Evolutionary conservation across 1,284 basidiomycete species (phyloP).

Genomic region (Cystobasidiaceae sp.): DNA sequence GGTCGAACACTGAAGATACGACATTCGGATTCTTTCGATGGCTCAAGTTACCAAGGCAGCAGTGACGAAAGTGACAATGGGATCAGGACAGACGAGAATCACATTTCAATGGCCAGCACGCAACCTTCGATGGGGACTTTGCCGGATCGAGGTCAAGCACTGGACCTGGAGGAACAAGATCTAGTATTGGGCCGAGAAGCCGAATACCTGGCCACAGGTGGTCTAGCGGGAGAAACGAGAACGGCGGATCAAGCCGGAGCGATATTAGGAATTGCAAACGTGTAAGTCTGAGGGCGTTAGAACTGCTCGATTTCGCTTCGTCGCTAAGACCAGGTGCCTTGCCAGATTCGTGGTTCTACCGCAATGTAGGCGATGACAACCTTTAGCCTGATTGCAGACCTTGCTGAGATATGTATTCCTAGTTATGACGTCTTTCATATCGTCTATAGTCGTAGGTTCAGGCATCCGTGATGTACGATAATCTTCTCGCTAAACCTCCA

Average conservation of each 20-base stretch:
- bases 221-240: background rate
- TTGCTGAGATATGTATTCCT: background rate
- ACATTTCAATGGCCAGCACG: background rate
- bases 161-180: background rate
- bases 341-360: constrained; percentile 22
- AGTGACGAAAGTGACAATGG: constrained; percentile 11
- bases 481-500: background rate
- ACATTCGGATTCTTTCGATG: constrained; percentile 21
- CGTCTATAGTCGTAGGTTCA: constrained; percentile 24
- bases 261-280: constrained; percentile 25
- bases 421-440: constrained; percentile 30
- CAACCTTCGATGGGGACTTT: too few species aligned
- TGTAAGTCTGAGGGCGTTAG: background rate
- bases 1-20: constrained; percentile 14
- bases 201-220: background rate
- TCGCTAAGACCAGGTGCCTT: background rate
- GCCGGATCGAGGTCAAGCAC: background rate
- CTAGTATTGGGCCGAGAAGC: background rate
- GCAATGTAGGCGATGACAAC: constrained; percentile 12
- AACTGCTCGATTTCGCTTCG: too few species aligned
- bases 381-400: background rate
- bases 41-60: constrained; percentile 10
- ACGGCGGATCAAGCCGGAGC: constrained; percentile 28
- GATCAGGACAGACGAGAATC: background rate
- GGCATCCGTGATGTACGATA: background rate